phyloP scores from a whole-genome alignment of 495 filamentous ascomycete species.

The Apiosordaria backusii region DNA sequence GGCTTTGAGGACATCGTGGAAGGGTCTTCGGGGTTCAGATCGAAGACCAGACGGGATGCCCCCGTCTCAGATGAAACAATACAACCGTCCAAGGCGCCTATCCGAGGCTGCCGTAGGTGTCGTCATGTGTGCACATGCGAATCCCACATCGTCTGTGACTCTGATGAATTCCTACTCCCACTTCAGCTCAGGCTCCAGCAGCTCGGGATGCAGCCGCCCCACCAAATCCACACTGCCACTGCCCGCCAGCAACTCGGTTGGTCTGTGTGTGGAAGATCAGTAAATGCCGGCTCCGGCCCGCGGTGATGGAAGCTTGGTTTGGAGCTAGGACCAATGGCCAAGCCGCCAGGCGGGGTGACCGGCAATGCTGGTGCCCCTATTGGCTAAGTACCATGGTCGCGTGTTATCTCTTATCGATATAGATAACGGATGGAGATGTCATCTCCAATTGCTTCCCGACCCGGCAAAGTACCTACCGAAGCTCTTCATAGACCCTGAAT shows the following conservation, averaged over 20 bases:
- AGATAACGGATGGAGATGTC: neutral
- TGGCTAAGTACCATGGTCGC: neutral
- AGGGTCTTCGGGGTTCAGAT: neutral
- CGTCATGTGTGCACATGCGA: neutral
- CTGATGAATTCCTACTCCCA: neutral
- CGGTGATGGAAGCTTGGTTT: neutral
- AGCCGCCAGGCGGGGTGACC: neutral
- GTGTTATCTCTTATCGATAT: neutral
- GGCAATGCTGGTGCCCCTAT: neutral
- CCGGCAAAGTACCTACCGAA: neutral
- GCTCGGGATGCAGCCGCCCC: neutral
- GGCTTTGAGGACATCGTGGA: neutral
- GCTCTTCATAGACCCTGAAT: neutral
- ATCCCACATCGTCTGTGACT: neutral
- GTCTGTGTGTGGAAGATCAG: neutral
- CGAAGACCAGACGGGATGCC: neutral
- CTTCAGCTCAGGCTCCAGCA: neutral
- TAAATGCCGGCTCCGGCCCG: neutral
- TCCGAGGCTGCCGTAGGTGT: constrained; percentile 1
- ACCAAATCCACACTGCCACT: neutral
- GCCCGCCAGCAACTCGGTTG: neutral
- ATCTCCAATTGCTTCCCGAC: neutral
- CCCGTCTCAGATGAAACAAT: neutral
- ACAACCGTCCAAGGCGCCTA: neutral
- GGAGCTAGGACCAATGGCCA: neutral